Conservation (phyloP, 768 basidiomycete genomes). For the Pleurotus cornucopiae region DNA sequence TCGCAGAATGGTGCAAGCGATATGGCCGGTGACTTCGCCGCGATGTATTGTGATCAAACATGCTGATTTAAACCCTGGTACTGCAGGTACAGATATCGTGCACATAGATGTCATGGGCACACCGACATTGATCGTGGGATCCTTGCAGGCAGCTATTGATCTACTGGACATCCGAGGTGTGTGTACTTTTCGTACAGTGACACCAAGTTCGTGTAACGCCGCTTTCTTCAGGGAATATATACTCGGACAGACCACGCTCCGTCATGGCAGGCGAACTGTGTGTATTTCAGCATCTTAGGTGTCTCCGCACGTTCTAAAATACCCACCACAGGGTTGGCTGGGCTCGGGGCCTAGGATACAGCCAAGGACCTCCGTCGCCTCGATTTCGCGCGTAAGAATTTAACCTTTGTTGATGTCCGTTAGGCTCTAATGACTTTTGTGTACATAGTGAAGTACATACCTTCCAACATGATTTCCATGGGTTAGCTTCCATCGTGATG, state of each 20-base stretch:
- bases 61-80: background rate
- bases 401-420: background rate
- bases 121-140: conserved; percentile 2
- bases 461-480: conserved; percentile 29
- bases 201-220: background rate
- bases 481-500: conserved; percentile 19
- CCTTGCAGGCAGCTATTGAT: conserved; percentile 1
- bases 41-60: background rate
- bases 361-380: background rate
- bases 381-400: conserved; percentile 14
- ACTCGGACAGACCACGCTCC: conserved; percentile 1
- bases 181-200: background rate
- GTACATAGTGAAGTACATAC: conserved; percentile 22
- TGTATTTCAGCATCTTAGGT: background rate
- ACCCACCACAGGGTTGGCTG: background rate
- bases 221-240: background rate
- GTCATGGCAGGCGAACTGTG: conserved; percentile 7
- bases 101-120: background rate
- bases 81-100: conserved; percentile 1
- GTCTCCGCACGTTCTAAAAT: background rate
- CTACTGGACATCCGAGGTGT: background rate
- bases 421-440: background rate
- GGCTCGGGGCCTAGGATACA: conserved; percentile 5
- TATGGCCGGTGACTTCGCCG: conserved; percentile 13
- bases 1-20: conserved; percentile 15